phyloP scores from a whole-genome alignment of 1,284 basidiomycete species.

The Phaffia rhodozyma region DNA sequence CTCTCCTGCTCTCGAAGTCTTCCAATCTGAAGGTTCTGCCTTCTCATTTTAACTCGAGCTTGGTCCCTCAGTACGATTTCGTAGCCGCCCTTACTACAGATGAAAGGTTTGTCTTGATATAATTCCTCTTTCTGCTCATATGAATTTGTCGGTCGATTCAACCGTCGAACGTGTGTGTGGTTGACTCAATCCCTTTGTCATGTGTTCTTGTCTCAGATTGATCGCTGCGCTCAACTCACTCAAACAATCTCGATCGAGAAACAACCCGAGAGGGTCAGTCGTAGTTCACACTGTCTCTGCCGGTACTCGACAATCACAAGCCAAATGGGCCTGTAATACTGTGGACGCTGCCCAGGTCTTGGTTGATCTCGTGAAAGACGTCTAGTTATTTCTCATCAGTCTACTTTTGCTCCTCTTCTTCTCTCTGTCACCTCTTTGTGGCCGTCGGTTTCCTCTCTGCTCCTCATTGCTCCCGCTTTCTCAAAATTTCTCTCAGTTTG shows the following conservation, averaged over 20 bases:
- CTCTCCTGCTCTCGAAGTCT: constrained; percentile 47
- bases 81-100: constrained; percentile 57
- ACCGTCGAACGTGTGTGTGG: background rate
- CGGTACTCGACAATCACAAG: constrained; percentile 4
- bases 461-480: no score
- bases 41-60: background rate
- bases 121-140: background rate
- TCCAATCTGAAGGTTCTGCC: constrained; percentile 11
- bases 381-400: no score
- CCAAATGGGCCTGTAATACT: constrained; percentile 12
- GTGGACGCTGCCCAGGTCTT: constrained; percentile 4
- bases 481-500: no score
- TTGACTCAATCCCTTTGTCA: background rate
- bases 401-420: no score
- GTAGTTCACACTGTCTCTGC: constrained; percentile 12
- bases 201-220: background rate
- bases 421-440: no score
- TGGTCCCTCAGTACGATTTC: constrained; percentile 41
- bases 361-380: background rate
- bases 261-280: background rate
- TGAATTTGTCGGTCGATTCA: background rate
- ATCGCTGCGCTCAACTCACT: background rate
- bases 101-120: constrained; percentile 42
- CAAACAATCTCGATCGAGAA: background rate
- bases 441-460: no score